Conservation (phyloP, 2,329 filamentous ascomycete species). For the Zasmidium citrigriseum region DNA sequence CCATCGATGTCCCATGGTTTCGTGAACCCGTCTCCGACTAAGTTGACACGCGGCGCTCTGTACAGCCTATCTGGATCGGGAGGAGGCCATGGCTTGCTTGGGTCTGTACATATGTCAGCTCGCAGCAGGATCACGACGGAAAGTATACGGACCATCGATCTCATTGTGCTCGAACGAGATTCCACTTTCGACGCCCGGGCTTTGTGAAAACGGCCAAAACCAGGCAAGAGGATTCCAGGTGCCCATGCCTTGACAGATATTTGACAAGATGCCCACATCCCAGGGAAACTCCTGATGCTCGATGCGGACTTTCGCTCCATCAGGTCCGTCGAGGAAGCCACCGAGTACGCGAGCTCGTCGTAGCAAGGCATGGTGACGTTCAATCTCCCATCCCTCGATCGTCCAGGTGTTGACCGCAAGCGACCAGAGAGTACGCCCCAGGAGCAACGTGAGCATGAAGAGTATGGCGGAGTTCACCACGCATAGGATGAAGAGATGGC, state of each 20-base stretch:
- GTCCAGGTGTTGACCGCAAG: constrained; percentile 73
- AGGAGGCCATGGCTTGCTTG: constrained; percentile 48
- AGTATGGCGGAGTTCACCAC: constrained; percentile 61
- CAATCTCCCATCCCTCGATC: constrained; percentile 74
- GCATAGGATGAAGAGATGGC: constrained; percentile 61
- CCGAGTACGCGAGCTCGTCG: constrained; percentile 52
- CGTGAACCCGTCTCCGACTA: constrained; percentile 40
- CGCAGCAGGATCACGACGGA: constrained; percentile 36
- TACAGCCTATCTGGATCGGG: constrained; percentile 52
- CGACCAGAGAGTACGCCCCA: constrained; percentile 62
- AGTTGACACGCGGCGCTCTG: constrained; percentile 26
- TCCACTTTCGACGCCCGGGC: constrained; percentile 54
- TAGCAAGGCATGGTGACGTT: constrained; percentile 49
- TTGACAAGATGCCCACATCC: constrained; percentile 73
- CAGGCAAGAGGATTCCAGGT: constrained; percentile 65
- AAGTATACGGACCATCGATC: constrained; percentile 61
- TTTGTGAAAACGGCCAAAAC: constrained; percentile 66
- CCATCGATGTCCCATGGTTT: constrained; percentile 49
- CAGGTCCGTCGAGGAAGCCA: constrained; percentile 58
- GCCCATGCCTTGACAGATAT: constrained; percentile 76
- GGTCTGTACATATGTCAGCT: constrained; percentile 25
- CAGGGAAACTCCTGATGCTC: constrained; percentile 77
- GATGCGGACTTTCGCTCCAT: constrained; percentile 57
- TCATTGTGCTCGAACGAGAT: constrained; percentile 70
- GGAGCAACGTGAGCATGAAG: constrained; percentile 65